Evolutionary conservation across 805 yeast species (phyloP).

Genomic region (Candida taoyuanica): DNA sequence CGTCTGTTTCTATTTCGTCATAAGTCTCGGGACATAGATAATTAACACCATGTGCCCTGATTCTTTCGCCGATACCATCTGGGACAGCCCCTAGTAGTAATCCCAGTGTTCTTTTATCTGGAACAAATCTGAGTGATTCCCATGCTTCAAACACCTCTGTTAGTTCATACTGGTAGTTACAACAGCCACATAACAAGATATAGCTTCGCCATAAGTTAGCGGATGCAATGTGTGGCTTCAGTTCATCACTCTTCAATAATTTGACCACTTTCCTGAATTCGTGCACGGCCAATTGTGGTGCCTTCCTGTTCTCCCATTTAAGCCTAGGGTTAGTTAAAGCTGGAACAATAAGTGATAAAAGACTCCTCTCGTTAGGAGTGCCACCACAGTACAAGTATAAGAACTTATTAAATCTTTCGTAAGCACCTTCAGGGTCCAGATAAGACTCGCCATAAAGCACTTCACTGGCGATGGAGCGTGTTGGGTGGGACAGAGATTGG

Average conservation of each 20-base stretch:
- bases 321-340: conserved; percentile 31
- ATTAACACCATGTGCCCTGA: conserved; percentile 32
- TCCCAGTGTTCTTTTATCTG: conserved; percentile 36
- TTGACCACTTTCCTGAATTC: conserved; percentile 46
- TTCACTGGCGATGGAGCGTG: conserved; percentile 19
- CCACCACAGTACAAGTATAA: conserved; percentile 20
- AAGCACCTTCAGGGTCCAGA: conserved; percentile 29
- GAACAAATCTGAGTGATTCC: conserved; percentile 42
- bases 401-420: conserved; percentile 24
- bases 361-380: conserved; percentile 28
- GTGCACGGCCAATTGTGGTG: conserved; percentile 55
- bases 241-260: conserved; percentile 24
- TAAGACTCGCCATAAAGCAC: conserved; percentile 30
- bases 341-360: conserved; percentile 46
- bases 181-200: conserved; percentile 44
- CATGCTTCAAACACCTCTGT: conserved; percentile 49
- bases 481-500: conserved; percentile 14
- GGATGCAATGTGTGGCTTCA: conserved; percentile 35
- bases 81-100: conserved; percentile 32
- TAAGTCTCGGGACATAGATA: conserved; percentile 8
- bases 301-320: conserved; percentile 47
- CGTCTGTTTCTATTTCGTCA: conserved; percentile 13
- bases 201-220: conserved; percentile 48
- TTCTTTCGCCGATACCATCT: conserved; percentile 29
- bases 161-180: conserved; percentile 45